Evolutionary conservation across 192 early-diverging fungal genomes (phyloP).

Genomic region (Jimgerdemannia lactiflua): DNA sequence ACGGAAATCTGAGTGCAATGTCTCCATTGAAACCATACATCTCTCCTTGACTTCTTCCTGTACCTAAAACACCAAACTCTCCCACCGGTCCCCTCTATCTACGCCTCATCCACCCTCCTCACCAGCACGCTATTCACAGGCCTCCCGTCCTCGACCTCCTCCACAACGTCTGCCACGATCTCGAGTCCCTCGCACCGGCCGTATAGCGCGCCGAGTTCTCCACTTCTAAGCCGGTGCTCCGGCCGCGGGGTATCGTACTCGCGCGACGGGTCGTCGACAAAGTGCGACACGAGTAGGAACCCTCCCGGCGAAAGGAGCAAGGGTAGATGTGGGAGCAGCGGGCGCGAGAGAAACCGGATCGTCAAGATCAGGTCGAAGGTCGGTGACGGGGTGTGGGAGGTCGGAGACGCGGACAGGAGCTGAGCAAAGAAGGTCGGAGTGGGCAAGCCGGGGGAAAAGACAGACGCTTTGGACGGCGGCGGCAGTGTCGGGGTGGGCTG

Average conservation of each 20-base stretch:
- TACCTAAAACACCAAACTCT: no score
- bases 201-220: constrained; percentile 22
- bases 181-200: constrained; percentile 11
- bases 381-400: not conserved
- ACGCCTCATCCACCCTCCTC: constrained; percentile 7
- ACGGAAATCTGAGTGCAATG: no score
- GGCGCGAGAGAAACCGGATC: constrained; percentile 29
- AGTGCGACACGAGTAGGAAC: constrained; percentile 35
- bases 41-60: no score
- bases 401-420: no score
- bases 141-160: constrained; percentile 34
- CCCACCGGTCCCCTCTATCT: no score
- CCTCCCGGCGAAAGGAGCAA: constrained; percentile 29
- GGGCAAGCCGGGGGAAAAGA: not conserved
- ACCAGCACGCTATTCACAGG: constrained; percentile 34
- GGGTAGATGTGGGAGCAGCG: constrained; percentile 21
- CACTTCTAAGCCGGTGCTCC: constrained; percentile 20
- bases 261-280: constrained; percentile 24
- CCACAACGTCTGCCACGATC: constrained; percentile 25
- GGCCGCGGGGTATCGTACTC: constrained; percentile 24
- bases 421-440: not conserved
- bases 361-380: constrained; percentile 34
- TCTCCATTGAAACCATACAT: no score
- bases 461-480: not conserved
- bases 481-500: not conserved